Conservation (phyloP, 108 stramenopile species). For the Skeletonema potamos region DNA sequence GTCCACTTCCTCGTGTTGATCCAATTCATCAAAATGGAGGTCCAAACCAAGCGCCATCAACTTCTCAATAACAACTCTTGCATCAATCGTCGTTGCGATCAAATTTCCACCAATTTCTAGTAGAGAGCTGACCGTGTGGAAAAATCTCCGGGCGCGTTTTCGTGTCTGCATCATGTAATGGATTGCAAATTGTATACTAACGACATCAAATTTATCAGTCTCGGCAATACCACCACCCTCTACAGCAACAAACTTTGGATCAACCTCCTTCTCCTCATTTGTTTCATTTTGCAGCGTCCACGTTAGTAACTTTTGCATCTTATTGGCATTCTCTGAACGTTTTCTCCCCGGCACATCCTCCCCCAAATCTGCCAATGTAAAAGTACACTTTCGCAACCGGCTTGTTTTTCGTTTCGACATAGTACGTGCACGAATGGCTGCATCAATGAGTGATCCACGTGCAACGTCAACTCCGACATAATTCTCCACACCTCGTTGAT, state of each 20-base stretch:
- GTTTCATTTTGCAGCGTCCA: slow-evolving; percentile 76
- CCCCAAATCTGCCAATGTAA: slow-evolving; percentile 84
- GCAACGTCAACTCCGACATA: slow-evolving; percentile 99
- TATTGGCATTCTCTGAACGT: slow-evolving; percentile 34
- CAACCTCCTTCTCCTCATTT: slow-evolving; percentile 38
- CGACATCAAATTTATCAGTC: slow-evolving; percentile 87
- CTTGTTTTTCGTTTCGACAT: slow-evolving; percentile 52
- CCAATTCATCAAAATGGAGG: slow-evolving; percentile 59
- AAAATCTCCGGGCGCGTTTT: slow-evolving; percentile 84
- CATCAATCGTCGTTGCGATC: slow-evolving; percentile 96
- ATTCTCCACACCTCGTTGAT: slow-evolving; percentile 64
- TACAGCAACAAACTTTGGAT: slow-evolving; percentile 61
- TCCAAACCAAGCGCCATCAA: slow-evolving; percentile 80
- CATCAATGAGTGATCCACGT: slow-evolving; percentile 89
- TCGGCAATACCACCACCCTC: slow-evolving; percentile 72
- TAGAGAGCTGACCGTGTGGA: slow-evolving; percentile 86
- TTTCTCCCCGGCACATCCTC: slow-evolving; percentile 86
- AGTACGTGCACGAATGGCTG: slow-evolving; percentile 79
- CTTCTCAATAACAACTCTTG: slow-evolving; percentile 72
- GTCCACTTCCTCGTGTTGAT: slow-evolving; percentile 34
- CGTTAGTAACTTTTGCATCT: slow-evolving; percentile 74
- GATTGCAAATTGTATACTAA: slow-evolving; percentile 97
- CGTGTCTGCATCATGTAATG: slow-evolving; percentile 97
- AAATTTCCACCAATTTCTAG: slow-evolving; percentile 90
- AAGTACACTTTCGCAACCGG: slow-evolving; percentile 54